phyloP scores from a whole-genome alignment of 257 asterid species.

The Cordia subcordata region DNA sequence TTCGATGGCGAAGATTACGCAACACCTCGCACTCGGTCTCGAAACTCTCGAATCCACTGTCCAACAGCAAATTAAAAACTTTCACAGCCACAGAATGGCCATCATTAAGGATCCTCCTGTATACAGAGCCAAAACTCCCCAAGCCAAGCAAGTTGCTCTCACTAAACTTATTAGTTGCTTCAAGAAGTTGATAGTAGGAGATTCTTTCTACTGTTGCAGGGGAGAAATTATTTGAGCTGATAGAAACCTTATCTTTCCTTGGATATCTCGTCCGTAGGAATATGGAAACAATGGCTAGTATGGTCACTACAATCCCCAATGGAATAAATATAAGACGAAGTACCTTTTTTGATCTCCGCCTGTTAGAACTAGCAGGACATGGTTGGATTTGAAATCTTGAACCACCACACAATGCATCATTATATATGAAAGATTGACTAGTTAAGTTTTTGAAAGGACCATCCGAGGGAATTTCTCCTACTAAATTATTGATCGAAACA shows the following conservation, averaged over 20 bases:
- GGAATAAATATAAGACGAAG: background rate
- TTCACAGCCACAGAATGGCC: background rate
- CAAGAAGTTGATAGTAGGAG: background rate
- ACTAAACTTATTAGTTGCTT: background rate
- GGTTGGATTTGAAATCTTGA: background rate
- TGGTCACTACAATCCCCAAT: background rate
- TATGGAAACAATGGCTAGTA: background rate
- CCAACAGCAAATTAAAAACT: constrained; percentile 2
- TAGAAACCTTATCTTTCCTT: background rate
- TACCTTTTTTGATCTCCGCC: background rate
- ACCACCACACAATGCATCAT: background rate
- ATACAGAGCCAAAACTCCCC: constrained; percentile 5
- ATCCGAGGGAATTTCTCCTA: background rate
- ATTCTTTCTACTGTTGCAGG: background rate
- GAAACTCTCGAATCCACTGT: constrained; percentile 2
- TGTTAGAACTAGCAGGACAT: background rate
- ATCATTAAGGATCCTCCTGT: background rate
- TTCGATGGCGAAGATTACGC: constrained; percentile 4
- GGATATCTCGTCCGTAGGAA: background rate
- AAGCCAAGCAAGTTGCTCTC: constrained; percentile 1
- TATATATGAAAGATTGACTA: background rate
- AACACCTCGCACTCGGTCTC: constrained; percentile 2
- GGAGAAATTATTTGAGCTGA: too few relatives aligned
- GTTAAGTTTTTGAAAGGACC: constrained; percentile 1
- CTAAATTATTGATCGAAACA: background rate